A percentile compares a stretch with the other conserved stretches of the same genome.
Evolutionary conservation across 148 eudicot species (phyloP).

Genomic region (Camellia lanceoleosa): DNA sequence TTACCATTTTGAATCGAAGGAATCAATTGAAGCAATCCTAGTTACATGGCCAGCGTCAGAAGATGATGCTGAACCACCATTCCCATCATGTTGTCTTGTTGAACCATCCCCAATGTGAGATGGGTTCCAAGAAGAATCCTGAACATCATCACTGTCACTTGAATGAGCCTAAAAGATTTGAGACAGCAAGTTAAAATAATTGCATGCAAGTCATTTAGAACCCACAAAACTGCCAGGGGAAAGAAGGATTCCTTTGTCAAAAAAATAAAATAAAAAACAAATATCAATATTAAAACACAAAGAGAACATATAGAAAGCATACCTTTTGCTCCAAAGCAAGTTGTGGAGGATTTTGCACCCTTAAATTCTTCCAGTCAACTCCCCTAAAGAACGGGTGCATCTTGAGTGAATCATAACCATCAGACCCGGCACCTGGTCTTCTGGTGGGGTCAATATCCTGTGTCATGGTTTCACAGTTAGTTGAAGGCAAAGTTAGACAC

Average conservation of each 20-base stretch:
- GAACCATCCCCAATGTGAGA: conserved; percentile 69
- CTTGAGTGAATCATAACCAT: conserved; percentile 76
- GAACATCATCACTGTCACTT: conserved; percentile 45
- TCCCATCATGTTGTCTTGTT: conserved; percentile 48
- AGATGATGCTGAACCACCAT: conserved; percentile 53
- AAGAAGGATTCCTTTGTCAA: neutral
- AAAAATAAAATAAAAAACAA: neutral
- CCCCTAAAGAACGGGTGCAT: conserved; percentile 78
- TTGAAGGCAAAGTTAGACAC: neutral
- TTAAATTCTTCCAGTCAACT: conserved; percentile 71
- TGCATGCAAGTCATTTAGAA: neutral
- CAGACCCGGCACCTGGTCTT: conserved; percentile 94
- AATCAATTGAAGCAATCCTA: conserved; percentile 95
- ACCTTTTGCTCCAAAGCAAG: conserved; percentile 73
- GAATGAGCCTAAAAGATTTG: conserved; percentile 42
- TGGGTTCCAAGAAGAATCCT: conserved; percentile 76
- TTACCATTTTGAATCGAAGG: conserved; percentile 97
- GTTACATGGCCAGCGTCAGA: conserved; percentile 70
- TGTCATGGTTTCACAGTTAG: conserved; percentile 12
- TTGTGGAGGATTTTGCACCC: conserved; percentile 67
- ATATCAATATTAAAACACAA: no score
- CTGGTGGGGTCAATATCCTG: conserved; percentile 87
- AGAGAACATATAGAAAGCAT: conserved; percentile 11
- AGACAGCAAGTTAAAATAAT: neutral
- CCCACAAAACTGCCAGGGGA: neutral